A percentile compares a stretch with the other conserved stretches of the same genome.
Evolutionary conservation across 257 asterid species (phyloP).

Genomic region (Ballota nigra): DNA sequence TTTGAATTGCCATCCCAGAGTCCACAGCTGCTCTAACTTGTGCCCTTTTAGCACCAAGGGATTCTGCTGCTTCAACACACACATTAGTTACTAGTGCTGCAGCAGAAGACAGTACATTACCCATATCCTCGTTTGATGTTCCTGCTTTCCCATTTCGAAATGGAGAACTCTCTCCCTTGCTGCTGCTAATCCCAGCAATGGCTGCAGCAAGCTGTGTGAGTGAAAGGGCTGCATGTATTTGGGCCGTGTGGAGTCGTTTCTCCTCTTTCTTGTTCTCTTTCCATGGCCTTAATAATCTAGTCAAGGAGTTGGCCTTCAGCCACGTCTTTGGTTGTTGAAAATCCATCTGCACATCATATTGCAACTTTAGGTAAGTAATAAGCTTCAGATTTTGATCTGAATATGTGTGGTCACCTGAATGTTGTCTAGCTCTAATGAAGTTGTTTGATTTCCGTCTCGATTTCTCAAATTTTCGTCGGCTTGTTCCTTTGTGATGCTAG

Average conservation of each 20-base stretch:
- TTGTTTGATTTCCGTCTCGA: constrained; percentile 12
- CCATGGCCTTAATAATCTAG: constrained; percentile 35
- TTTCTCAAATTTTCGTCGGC: constrained; percentile 8
- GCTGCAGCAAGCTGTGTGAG: constrained; percentile 75
- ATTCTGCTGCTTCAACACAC: constrained; percentile 70
- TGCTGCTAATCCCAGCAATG: constrained; percentile 52
- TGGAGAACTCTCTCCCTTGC: constrained; percentile 25
- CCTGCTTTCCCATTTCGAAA: constrained; percentile 20
- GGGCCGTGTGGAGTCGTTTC: constrained; percentile 50
- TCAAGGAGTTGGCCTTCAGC: constrained; percentile 36
- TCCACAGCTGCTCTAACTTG: constrained; percentile 53
- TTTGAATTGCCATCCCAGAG: constrained; percentile 61
- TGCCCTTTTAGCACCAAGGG: constrained; percentile 51
- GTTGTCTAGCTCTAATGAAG: constrained; percentile 28
- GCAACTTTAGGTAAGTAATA: not conserved
- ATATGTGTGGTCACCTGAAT: constrained; percentile 31
- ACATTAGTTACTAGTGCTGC: constrained; percentile 58
- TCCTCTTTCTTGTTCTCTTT: constrained; percentile 54
- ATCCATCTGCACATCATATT: constrained; percentile 30
- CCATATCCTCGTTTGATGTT: constrained; percentile 33
- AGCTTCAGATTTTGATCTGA: not conserved
- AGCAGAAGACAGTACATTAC: constrained; percentile 48
- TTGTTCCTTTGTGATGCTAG: constrained; percentile 19
- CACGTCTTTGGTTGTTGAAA: constrained; percentile 40
- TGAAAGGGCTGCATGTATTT: constrained; percentile 60